Evolutionary conservation across 2,329 filamentous ascomycete genomes (phyloP), one percentile per base, ranked within the genome.

Genomic region (Helotiales sp.): DNA sequence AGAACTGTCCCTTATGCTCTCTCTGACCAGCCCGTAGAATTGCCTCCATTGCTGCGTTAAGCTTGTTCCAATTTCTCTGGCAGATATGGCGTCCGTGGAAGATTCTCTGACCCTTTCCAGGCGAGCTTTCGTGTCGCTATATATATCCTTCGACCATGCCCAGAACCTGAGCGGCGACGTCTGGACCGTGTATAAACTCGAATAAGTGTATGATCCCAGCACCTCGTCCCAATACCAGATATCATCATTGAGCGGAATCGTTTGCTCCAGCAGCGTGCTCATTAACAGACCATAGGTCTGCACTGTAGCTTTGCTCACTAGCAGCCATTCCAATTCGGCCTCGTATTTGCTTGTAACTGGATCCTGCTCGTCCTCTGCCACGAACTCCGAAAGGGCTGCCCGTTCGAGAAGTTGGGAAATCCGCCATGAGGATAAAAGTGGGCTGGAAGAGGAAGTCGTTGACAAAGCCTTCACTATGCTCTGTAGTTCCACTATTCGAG

Each of bases 201-300:
- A 94, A 75, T 91, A 92, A 58, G 88, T 85, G 72, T 93, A 90
- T 0, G 93, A 96, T 10, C 88, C 87, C 32, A 97, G 81, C 1
- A 97, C 86, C 72, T 96, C 91, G 75, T 97, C 93, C 96, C 96
- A 99, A 78, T 98, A 98, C 88, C 91, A 94, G 26, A 97, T 90
- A 73, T 97, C 93, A 71, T 97, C 90, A 73, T 89, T 92, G 20
- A 99, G 80, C 0, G 91, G 90, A 11, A 95, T 89, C 11, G 93
- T 96, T 74, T 96, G 91, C 64, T 95, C 91, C 11, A 97, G 80
- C 3, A 98, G 84, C 0, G 87, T 89, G 72, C 89, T 89, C 72
- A 97, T 82, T 47, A 97, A 85, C 58, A 92, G 82, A 3, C 95
- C 95, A 75, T 97, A 96, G 0, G 91, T 89, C 76, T 97, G 95